These are phyloP conservation scores for Coccomyxa subellipsoidea DNA, from an alignment of 163 green algal genomes.

Conservation along the genomic window DNA sequence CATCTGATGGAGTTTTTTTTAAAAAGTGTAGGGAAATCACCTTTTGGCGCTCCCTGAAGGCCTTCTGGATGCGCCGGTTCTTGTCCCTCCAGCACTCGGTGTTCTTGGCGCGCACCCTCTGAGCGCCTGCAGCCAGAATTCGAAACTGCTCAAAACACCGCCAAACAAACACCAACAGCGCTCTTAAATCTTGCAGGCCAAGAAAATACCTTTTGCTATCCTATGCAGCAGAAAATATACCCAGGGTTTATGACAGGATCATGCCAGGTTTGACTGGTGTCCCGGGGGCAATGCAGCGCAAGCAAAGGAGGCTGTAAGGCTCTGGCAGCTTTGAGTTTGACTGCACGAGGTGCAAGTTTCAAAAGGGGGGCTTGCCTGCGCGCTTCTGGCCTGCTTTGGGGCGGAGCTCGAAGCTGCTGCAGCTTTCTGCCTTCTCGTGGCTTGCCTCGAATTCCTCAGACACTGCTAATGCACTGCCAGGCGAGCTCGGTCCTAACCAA, in stretches of 20 bases:
- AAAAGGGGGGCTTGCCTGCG: background rate
- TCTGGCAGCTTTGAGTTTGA: too few species aligned
- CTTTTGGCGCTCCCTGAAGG: background rate
- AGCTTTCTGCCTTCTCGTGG: background rate
- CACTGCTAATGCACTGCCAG: background rate
- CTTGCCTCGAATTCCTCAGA: background rate
- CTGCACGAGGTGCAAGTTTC: background rate
- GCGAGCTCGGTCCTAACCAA: background rate
- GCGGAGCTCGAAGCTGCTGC: background rate
- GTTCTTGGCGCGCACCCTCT: background rate
- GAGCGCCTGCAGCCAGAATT: background rate
- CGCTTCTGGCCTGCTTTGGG: background rate
- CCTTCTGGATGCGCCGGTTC: background rate
- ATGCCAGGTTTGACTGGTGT: too few species aligned
- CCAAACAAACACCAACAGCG: background rate
- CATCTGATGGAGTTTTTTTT: too few species aligned
- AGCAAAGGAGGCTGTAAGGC: too few species aligned
- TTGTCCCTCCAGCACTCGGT: background rate
- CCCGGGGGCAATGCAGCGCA: too few species aligned
- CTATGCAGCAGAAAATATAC: too few species aligned
- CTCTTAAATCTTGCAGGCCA: background rate
- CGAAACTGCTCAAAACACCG: background rate
- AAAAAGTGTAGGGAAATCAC: too few species aligned
- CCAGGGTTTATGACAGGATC: too few species aligned
- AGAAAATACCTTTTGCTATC: too few species aligned